phyloP scores from a whole-genome alignment of 2,329 filamentous ascomycete genomes.

The Aspergillus latus region DNA sequence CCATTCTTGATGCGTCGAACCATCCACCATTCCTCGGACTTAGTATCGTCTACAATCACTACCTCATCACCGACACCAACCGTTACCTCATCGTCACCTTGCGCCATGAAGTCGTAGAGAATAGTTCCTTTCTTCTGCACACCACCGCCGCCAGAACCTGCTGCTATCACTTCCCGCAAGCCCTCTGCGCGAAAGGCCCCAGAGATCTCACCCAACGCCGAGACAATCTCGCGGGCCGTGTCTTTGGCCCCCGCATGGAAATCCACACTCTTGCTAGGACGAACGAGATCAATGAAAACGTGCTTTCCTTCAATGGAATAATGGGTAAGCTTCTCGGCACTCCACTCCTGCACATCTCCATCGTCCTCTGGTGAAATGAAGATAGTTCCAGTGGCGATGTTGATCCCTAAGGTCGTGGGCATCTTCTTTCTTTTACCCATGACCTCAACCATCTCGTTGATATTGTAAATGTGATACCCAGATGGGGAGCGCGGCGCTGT shows the following conservation, averaged over 20 bases:
- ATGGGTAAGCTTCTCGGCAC: conserved; percentile 90
- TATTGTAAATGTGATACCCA: conserved; percentile 91
- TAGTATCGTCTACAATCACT: conserved; percentile 80
- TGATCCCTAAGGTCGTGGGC: conserved; percentile 95
- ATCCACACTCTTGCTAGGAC: conserved; percentile 91
- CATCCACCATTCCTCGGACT: conserved; percentile 99
- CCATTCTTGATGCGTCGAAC: conserved; percentile 86
- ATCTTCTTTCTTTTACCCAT: conserved; percentile 98
- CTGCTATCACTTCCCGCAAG: conserved; percentile 80
- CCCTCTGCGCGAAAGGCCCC: conserved; percentile 79
- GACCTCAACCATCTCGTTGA: conserved; percentile 95
- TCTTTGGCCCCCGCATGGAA: conserved; percentile 98
- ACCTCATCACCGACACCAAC: conserved; percentile 90
- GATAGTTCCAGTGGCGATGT: conserved; percentile 81
- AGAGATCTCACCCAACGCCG: conserved; percentile 81
- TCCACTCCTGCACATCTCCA: conserved; percentile 87
- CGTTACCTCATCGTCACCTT: conserved; percentile 94
- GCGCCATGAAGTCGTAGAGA: conserved; percentile 93
- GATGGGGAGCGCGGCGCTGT: conserved; percentile 63
- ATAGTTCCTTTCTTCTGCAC: conserved; percentile 77
- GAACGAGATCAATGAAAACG: conserved; percentile 89
- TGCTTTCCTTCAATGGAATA: conserved; percentile 98
- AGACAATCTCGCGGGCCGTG: conserved; percentile 90
- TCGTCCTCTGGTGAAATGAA: conserved; percentile 86
- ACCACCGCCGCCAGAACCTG: conserved; percentile 61